Base-by-base conservation (phyloP, 2,329 filamentous ascomycete species). In the Epichloe elymi region DNA sequence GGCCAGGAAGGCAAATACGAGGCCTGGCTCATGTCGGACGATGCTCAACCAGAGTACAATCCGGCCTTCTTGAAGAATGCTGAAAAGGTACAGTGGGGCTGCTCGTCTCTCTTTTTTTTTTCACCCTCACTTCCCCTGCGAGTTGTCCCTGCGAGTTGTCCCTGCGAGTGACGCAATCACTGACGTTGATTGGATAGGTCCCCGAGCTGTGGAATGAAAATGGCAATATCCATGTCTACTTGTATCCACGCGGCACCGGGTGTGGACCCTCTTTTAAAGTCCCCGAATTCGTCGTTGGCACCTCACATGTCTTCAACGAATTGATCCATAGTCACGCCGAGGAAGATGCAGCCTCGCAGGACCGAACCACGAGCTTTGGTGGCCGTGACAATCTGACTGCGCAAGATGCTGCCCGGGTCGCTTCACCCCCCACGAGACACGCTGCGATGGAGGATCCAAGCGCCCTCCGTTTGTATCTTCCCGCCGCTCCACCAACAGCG, bases 131-230 rank as follows among this genome's bases (percentile, higher is more conserved):
- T 30, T 30, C 8, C 26, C 23, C 23, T 26, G 23, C 23, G 23
- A 23, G 20, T 23, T 20, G 20, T 26, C 2, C 26, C 7, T 8
- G 26, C 26, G 7, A 4, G 26, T 30, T n/a, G 20, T 26, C 2
- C 26, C 7, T 8, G 26, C 26, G 7, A 4, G 26, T 30, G 26
- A 30, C 10, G 26, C 4, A 23, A 20, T 23, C 19, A 19, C 40
- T 42, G 14, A 42, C 19, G 20, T n/a, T n/a, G 23, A 30, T 4
- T 23, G 38, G 40, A 11, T 50, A 82, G 78, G 76, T 84, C 4
- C 78, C 80, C 2, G 82, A 85, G 61, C 64, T 85, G 19, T 85
- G 82, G 82, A 78, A 80, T 56, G 79, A 83, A 50, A 67, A 63
- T 48, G 80, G 77, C 39, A 74, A 74, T 54, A 72, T 82, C 23